These are phyloP conservation scores for Arabis hirsuta DNA, from an alignment of 345 rosid genomes.

Conservation along the genomic window DNA sequence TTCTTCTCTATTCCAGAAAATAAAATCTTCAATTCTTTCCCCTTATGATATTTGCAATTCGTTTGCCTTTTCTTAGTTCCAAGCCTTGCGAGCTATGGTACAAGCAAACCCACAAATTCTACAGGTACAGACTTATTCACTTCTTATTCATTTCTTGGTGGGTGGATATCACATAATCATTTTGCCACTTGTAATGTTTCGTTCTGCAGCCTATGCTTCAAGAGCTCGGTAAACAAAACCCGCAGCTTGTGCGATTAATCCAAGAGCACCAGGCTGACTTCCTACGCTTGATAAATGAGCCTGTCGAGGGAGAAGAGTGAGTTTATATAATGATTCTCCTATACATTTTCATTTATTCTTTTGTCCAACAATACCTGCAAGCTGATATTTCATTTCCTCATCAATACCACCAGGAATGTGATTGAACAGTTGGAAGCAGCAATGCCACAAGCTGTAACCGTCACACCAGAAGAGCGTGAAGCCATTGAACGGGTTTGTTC, in stretches of 20 bases:
- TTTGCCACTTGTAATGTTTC: neutral
- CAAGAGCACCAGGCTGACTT: slow-evolving; percentile 95
- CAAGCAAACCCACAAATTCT: slow-evolving; percentile 86
- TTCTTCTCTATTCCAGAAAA: neutral
- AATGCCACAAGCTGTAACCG: slow-evolving; percentile 87
- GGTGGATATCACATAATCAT: neutral
- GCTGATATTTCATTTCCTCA: slow-evolving; percentile 19
- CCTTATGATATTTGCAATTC: neutral
- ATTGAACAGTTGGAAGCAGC: slow-evolving; percentile 71
- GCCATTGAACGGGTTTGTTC: slow-evolving; percentile 86
- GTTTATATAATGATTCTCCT: slow-evolving; percentile 35
- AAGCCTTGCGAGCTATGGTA: slow-evolving; percentile 86
- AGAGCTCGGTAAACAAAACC: slow-evolving; percentile 93
- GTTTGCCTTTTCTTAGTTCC: slow-evolving; percentile 57
- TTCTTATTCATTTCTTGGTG: neutral
- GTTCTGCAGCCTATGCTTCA: slow-evolving; percentile 89
- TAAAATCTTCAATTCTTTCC: neutral
- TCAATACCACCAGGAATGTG: slow-evolving; percentile 53
- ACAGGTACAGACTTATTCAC: slow-evolving; percentile 52
- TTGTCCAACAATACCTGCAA: neutral
- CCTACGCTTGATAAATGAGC: slow-evolving; percentile 86
- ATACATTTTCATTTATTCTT: neutral
- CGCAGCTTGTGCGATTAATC: slow-evolving; percentile 78
- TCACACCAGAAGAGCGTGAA: slow-evolving; percentile 94
- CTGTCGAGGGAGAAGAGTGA: slow-evolving; percentile 91